Conservation (phyloP, 495 filamentous ascomycete species). For the Physcia stellaris region DNA sequence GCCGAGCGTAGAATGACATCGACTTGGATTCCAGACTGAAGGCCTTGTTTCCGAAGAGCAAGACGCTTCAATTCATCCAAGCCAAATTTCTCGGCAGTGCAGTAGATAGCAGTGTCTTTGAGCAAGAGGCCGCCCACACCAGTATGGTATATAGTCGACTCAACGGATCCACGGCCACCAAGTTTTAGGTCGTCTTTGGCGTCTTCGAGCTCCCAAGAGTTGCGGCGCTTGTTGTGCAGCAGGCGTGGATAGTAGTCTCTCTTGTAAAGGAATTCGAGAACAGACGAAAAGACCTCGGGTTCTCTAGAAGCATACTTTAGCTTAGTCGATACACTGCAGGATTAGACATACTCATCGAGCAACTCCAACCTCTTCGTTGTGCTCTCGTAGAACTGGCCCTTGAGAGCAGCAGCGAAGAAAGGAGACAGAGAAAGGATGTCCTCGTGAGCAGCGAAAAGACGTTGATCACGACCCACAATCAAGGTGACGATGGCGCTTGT, state of each 20-base stretch:
- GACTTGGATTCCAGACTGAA: constrained; percentile 74
- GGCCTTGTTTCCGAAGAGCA: constrained; percentile 81
- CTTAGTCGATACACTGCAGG: neutral
- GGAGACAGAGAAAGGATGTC: constrained; percentile 47
- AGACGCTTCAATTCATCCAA: constrained; percentile 79
- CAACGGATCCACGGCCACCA: constrained; percentile 46
- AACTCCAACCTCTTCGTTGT: constrained; percentile 41
- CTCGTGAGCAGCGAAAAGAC: constrained; percentile 63
- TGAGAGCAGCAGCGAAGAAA: constrained; percentile 40
- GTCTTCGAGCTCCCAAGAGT: constrained; percentile 59
- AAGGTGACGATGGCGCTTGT: constrained; percentile 74
- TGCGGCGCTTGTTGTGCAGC: constrained; percentile 31
- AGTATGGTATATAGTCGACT: constrained; percentile 60
- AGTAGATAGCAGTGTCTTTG: constrained; percentile 86
- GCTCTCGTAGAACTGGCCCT: constrained; percentile 43
- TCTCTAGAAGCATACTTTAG: constrained; percentile 25
- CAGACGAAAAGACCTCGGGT: constrained; percentile 50
- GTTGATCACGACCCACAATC: constrained; percentile 63
- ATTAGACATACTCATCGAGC: constrained; percentile 38
- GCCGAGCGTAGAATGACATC: constrained; percentile 79
- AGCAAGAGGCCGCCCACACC: constrained; percentile 59
- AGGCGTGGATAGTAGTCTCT: constrained; percentile 53
- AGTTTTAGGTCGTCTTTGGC: constrained; percentile 28
- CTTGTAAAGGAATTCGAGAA: constrained; percentile 61
- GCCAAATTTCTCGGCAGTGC: constrained; percentile 70